Conservation (phyloP, 306 rosid genomes). For the Vigna nakashimae region DNA sequence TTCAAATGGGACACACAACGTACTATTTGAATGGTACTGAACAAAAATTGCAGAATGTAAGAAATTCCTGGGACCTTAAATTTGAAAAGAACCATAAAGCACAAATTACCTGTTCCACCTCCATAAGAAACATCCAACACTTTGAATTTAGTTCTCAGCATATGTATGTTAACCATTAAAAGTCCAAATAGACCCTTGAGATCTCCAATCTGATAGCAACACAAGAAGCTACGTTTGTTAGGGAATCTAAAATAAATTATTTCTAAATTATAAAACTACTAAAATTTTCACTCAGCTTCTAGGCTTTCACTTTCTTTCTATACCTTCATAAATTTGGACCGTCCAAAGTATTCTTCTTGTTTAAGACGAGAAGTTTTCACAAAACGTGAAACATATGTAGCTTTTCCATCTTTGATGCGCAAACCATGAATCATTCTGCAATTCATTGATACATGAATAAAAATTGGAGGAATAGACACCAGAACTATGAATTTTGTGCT, state of each 20-base stretch:
- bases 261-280: constrained; percentile 12
- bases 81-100: constrained; percentile 23
- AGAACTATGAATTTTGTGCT: constrained; percentile 17
- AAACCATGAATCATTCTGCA: constrained; percentile 96
- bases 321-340: constrained; percentile 93
- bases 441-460: constrained; percentile 31
- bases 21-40: neutral
- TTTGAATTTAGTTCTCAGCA: constrained; percentile 79
- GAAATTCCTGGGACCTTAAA: constrained; percentile 16
- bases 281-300: constrained; percentile 28
- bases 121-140: constrained; percentile 82
- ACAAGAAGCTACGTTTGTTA: constrained; percentile 22
- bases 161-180: constrained; percentile 77
- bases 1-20: constrained; percentile 9
- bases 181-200: constrained; percentile 86
- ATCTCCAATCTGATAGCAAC: constrained; percentile 79
- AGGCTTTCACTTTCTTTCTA: constrained; percentile 4
- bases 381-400: constrained; percentile 83
- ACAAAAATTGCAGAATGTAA: constrained; percentile 19
- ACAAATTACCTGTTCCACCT: constrained; percentile 69
- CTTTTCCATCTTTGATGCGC: constrained; percentile 96
- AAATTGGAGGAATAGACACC: constrained; percentile 15
- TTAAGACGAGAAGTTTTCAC: constrained; percentile 84
- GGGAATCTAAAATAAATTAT: constrained; percentile 35
- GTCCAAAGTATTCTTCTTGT: constrained; percentile 90